Evolutionary conservation across 306 rosid genomes (phyloP).

Genomic region (Prunus kanzakura): DNA sequence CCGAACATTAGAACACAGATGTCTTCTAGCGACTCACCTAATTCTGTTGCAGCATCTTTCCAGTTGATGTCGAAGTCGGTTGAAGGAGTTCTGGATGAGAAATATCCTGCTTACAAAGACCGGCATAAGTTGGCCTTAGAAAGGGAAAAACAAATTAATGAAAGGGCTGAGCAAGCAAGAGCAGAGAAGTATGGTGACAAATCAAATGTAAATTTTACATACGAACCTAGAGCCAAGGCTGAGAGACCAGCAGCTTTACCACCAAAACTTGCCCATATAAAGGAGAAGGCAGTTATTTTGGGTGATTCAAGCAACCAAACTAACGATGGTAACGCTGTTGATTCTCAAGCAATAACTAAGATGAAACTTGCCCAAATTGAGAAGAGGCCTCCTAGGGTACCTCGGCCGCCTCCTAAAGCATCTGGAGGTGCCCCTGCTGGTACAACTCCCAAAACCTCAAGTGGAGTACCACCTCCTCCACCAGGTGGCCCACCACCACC

Average conservation of each 20-base stretch:
- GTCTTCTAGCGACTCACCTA: conserved; percentile 53
- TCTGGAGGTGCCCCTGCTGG: conserved; percentile 37
- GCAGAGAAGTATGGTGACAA: conserved; percentile 63
- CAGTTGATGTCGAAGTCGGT: conserved; percentile 95
- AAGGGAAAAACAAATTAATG: conserved; percentile 79
- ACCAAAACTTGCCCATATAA: conserved; percentile 61
- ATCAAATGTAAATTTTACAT: conserved; percentile 37
- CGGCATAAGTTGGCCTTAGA: conserved; percentile 89
- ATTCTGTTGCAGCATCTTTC: conserved; percentile 77
- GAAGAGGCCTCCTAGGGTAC: conserved; percentile 83
- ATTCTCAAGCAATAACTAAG: conserved; percentile 65
- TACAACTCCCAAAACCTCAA: conserved; percentile 43
- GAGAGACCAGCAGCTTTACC: conserved; percentile 55
- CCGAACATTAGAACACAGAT: conserved; percentile 47
- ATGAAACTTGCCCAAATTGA: conserved; percentile 81
- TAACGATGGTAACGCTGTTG: conserved; percentile 46
- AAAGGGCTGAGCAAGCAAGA: conserved; percentile 86
- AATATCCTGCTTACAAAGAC: conserved; percentile 88
- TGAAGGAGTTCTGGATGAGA: conserved; percentile 71
- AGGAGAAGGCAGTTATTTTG: conserved; percentile 65
- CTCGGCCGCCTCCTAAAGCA: conserved; percentile 84
- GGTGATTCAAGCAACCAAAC: conserved; percentile 52
- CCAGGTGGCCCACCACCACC: conserved; percentile 63
- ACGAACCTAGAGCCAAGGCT: conserved; percentile 32
- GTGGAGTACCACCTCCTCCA: conserved; percentile 64